phyloP scores from a whole-genome alignment of 768 basidiomycete genomes.

The Mycena chlorophos region DNA sequence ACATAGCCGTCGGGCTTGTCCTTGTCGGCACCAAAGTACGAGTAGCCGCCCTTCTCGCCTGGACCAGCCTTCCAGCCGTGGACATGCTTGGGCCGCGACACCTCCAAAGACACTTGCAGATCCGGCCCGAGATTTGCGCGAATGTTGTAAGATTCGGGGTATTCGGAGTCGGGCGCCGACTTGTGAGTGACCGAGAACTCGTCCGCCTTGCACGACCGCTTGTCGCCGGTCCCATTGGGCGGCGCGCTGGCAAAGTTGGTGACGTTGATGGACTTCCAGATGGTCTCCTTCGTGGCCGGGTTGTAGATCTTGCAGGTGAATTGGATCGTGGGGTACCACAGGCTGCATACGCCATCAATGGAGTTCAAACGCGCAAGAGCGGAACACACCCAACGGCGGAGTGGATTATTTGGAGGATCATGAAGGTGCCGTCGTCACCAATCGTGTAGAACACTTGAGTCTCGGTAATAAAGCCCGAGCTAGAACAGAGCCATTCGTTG shows the following conservation, averaged over 20 bases:
- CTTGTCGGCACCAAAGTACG: conserved; percentile 77
- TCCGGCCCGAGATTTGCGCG: conserved; percentile 77
- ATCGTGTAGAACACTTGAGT: conserved; percentile 87
- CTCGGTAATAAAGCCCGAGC: conserved; percentile 81
- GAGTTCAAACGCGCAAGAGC: conserved; percentile 13
- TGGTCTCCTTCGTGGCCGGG: conserved; percentile 66
- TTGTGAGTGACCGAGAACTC: conserved; percentile 78
- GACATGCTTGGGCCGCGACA: conserved; percentile 64
- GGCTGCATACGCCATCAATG: conserved; percentile 40
- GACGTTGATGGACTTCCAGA: conserved; percentile 89
- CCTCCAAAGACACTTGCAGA: conserved; percentile 75
- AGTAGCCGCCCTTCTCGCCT: conserved; percentile 84
- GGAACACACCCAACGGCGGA: conserved; percentile 79
- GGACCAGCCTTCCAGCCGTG: conserved; percentile 92
- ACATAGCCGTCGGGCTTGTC: conserved; percentile 81
- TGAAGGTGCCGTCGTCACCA: conserved; percentile 72
- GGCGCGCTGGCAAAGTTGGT: conserved; percentile 75
- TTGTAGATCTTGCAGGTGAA: conserved; percentile 89
- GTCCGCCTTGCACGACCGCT: conserved; percentile 83
- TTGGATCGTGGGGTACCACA: conserved; percentile 95
- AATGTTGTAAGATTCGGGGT: conserved; percentile 78
- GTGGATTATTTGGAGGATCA: conserved; percentile 87
- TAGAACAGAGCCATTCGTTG: conserved; percentile 77
- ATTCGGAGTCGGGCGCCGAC: conserved; percentile 51
- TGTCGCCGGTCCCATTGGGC: conserved; percentile 79